Evolutionary conservation across 352 stramenopile genomes (phyloP).

Genomic region (Phytophthora pini): DNA sequence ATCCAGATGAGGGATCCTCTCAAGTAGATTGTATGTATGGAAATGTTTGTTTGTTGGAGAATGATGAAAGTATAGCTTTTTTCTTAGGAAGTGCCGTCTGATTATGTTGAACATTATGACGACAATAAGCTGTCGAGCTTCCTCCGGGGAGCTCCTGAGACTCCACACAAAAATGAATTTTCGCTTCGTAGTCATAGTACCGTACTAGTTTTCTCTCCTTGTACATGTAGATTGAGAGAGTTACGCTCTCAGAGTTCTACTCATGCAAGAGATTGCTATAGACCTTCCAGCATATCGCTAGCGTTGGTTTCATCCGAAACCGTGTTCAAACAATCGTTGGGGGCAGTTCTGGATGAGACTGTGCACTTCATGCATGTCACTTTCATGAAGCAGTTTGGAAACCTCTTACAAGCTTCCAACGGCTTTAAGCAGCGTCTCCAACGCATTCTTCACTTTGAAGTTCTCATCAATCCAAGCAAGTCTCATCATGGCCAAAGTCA

Average conservation of each 20-base stretch:
- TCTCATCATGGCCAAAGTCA: constrained; percentile 16
- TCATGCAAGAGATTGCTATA: not conserved
- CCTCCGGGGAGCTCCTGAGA: constrained; percentile 49
- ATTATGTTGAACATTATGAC: constrained; percentile 84
- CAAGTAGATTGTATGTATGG: not conserved
- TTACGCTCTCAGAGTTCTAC: too few species aligned
- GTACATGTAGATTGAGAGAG: too few species aligned
- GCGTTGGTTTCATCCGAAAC: constrained; percentile 1
- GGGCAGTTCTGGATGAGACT: constrained; percentile 8
- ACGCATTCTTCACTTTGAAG: constrained; percentile 16
- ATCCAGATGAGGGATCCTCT: constrained; percentile 56
- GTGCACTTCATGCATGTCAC: not conserved
- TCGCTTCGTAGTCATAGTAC: too few species aligned
- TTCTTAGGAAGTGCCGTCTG: constrained; percentile 77
- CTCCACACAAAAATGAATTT: constrained; percentile 36
- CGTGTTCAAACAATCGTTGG: too few species aligned
- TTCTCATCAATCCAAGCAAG: constrained; percentile 10
- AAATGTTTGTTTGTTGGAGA: constrained; percentile 37
- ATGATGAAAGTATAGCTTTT: constrained; percentile 74
- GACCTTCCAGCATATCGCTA: not conserved
- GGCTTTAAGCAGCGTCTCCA: not conserved
- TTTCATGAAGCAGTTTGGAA: constrained; percentile 5
- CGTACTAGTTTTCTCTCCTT: too few species aligned
- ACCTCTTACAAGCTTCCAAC: constrained; percentile 8
- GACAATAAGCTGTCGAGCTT: constrained; percentile 52